phyloP scores from a whole-genome alignment of 169 alveolate species.

The Plasmodium gonderi region DNA sequence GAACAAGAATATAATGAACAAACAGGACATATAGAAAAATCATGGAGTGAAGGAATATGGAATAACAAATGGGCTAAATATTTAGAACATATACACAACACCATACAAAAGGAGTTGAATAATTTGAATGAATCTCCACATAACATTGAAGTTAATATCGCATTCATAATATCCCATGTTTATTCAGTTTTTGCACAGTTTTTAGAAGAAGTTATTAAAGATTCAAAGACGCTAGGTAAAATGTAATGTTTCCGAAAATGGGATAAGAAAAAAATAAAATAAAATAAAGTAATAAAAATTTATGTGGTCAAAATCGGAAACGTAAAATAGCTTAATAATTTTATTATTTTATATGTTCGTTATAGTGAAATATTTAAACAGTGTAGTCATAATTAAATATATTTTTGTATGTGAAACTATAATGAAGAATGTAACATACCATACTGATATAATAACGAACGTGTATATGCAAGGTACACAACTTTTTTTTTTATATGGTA shows the following conservation, averaged over 20 bases:
- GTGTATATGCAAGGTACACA: not conserved
- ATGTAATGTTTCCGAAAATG: slow-evolving; percentile 5
- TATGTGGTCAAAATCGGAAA: not conserved
- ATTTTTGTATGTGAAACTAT: not conserved
- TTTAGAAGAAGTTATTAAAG: slow-evolving; percentile 12
- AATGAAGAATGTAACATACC: not conserved
- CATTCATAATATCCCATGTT: slow-evolving; percentile 3
- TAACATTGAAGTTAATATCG: not conserved
- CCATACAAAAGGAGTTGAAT: not conserved
- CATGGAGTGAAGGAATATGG: slow-evolving; percentile 15
- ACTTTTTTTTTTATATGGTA: not conserved
- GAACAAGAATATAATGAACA: not conserved
- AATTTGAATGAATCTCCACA: slow-evolving; percentile 3
- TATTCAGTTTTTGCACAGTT: not conserved
- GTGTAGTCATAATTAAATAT: not conserved
- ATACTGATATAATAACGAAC: not conserved
- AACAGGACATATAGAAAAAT: slow-evolving; percentile 6
- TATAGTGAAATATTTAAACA: not conserved
- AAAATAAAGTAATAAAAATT: not conserved
- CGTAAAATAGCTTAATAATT: not conserved
- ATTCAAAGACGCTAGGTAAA: not conserved
- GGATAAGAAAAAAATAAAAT: not conserved
- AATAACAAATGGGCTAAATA: slow-evolving; percentile 18
- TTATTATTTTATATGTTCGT: not conserved
- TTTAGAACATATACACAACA: slow-evolving; percentile 6